phyloP scores from a whole-genome alignment of 2,329 filamentous ascomycete species.

The Lasiodiplodia sp. region DNA sequence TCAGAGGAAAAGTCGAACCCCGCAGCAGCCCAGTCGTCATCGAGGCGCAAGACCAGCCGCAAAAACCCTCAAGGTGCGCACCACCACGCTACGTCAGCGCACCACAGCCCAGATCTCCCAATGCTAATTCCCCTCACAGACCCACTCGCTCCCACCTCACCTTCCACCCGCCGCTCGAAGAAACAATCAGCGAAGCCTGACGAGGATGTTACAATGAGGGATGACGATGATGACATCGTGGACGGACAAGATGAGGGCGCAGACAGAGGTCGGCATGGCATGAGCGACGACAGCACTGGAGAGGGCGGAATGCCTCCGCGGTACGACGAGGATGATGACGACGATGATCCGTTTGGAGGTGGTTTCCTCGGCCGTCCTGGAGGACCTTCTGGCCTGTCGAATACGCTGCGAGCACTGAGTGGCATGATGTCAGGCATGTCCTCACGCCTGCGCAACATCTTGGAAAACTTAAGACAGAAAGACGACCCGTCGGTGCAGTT shows the following conservation, averaged over 20 bases:
- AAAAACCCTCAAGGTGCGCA: constrained; percentile 68
- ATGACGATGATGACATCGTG: constrained; percentile 66
- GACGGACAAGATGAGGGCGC: constrained; percentile 52
- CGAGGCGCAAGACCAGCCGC: constrained; percentile 77
- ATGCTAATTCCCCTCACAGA: constrained; percentile 33
- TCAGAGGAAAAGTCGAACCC: constrained; percentile 66
- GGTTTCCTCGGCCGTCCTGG: constrained; percentile 72
- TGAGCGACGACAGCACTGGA: constrained; percentile 67
- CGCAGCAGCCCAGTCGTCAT: constrained; percentile 66
- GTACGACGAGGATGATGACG: constrained; percentile 60
- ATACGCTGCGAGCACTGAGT: constrained; percentile 82
- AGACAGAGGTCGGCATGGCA: constrained; percentile 45
- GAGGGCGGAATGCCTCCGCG: constrained; percentile 64
- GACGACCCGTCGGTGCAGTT: constrained; percentile 87
- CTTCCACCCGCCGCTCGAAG: constrained; percentile 43
- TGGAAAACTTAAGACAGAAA: constrained; percentile 73
- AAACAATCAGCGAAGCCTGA: constrained; percentile 55
- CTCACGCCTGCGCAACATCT: constrained; percentile 71
- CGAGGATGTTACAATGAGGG: constrained; percentile 75
- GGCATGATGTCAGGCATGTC: constrained; percentile 92
- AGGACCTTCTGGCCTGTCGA: constrained; percentile 72
- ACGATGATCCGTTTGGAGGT: constrained; percentile 67
- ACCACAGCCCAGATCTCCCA: neutral
- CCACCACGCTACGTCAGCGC: constrained; percentile 14
- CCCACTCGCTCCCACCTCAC: constrained; percentile 35